A percentile compares a stretch with the other conserved stretches of the same genome.
Conservation (phyloP, 495 filamentous ascomycete species). For the Copromyces sp. region DNA sequence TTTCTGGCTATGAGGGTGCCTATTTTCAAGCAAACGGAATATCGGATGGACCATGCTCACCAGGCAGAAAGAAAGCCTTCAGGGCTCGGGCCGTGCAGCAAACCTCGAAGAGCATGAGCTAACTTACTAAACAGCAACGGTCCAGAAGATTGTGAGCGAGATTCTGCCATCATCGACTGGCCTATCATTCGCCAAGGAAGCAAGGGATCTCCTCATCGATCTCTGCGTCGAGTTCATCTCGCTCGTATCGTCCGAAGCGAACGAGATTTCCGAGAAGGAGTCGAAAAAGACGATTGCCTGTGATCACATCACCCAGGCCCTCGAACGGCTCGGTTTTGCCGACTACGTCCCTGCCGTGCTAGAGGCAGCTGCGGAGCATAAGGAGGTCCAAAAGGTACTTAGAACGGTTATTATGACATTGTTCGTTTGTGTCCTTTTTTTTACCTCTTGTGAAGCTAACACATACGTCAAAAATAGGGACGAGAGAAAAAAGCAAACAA, state of each 20-base stretch:
- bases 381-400: slow-evolving; percentile 77
- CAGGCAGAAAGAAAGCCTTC: background rate
- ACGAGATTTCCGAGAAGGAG: slow-evolving; percentile 96
- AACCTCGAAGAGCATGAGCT: background rate
- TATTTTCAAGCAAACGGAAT: background rate
- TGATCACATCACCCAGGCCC: slow-evolving; percentile 89
- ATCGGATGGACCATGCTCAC: background rate
- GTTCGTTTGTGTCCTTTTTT: background rate
- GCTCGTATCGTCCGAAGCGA: slow-evolving; percentile 90
- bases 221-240: slow-evolving; percentile 99
- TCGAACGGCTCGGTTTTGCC: slow-evolving; percentile 79
- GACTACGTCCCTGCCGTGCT: slow-evolving; percentile 83
- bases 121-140: slow-evolving; percentile 55
- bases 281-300: slow-evolving; percentile 97
- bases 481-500: slow-evolving; percentile 96
- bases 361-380: slow-evolving; percentile 82
- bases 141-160: slow-evolving; percentile 94
- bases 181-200: slow-evolving; percentile 78
- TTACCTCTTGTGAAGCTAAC: slow-evolving; percentile 5
- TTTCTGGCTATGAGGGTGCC: background rate
- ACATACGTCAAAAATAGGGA: slow-evolving; percentile 41
- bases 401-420: slow-evolving; percentile 11
- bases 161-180: slow-evolving; percentile 64
- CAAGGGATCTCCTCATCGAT: slow-evolving; percentile 90
- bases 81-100: background rate